A percentile compares a stretch with the other conserved stretches of the same genome.
Evolutionary conservation across 2,329 filamentous ascomycete genomes (phyloP).

Genomic region (Paraphaeosphaeria sporulosa): DNA sequence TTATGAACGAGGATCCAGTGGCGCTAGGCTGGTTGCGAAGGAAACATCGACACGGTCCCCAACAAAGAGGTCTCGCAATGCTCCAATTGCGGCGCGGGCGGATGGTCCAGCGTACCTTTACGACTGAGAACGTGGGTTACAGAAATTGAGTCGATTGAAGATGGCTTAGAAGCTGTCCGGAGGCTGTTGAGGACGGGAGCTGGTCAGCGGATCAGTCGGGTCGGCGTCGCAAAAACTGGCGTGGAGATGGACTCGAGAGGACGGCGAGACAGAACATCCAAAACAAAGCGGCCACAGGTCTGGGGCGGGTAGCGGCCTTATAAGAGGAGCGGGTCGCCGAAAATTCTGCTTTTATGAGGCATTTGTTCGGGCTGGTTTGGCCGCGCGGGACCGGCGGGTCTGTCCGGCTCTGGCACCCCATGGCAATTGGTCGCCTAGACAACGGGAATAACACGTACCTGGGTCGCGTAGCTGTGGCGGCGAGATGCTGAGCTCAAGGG

Average conservation of each 20-base stretch:
- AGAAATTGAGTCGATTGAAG: slow-evolving; percentile 23
- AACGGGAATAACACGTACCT: slow-evolving; percentile 40
- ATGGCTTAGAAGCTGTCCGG: slow-evolving; percentile 31
- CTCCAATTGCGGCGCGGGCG: slow-evolving; percentile 28
- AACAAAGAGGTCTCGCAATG: background rate
- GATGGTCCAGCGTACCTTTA: slow-evolving; percentile 42
- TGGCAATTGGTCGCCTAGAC: slow-evolving; percentile 31
- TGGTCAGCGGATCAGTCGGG: slow-evolving; percentile 41
- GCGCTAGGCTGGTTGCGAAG: slow-evolving; percentile 23
- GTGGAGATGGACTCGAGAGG: slow-evolving; percentile 31
- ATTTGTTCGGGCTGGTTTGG: slow-evolving; percentile 43
- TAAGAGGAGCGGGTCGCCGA: slow-evolving; percentile 39
- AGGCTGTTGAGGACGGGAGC: slow-evolving; percentile 35
- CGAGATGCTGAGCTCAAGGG: slow-evolving; percentile 5
- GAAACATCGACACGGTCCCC: slow-evolving; percentile 20
- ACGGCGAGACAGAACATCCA: slow-evolving; percentile 41
- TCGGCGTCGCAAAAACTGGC: slow-evolving; percentile 34
- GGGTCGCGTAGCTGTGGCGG: slow-evolving; percentile 10
- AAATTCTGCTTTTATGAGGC: slow-evolving; percentile 47
- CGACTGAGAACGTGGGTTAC: slow-evolving; percentile 30
- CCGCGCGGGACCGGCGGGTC: slow-evolving; percentile 38
- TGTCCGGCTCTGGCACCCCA: slow-evolving; percentile 34
- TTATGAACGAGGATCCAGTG: slow-evolving; percentile 23
- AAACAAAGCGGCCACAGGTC: slow-evolving; percentile 26
- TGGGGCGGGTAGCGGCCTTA: slow-evolving; percentile 35